Percentiles rank a stretch among this genome's conserved stretches.
phyloP scores from a whole-genome alignment of 2,329 filamentous ascomycete genomes.

The Colletotrichum brevisporum region DNA sequence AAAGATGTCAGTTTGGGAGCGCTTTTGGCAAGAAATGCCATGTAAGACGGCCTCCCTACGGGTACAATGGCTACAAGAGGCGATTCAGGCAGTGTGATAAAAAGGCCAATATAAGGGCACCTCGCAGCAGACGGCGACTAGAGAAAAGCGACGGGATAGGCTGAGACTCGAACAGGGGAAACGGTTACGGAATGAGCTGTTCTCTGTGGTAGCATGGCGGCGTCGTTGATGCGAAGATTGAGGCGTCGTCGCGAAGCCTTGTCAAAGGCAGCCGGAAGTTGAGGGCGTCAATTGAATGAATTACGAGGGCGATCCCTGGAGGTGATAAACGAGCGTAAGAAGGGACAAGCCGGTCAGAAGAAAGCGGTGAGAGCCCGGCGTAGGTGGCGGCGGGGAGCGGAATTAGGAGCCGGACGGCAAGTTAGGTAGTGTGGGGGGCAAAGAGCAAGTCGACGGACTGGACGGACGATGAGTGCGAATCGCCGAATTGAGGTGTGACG shows the following conservation, averaged over 20 bases:
- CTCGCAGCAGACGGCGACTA: constrained; percentile 19
- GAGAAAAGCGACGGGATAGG: constrained; percentile 16
- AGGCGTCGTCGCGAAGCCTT: constrained; percentile 15
- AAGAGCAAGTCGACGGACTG: not conserved
- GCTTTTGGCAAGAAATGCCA: not conserved
- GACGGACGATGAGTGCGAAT: constrained; percentile 16
- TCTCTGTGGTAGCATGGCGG: constrained; percentile 40
- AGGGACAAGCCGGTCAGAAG: constrained; percentile 35
- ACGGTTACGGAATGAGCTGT: constrained; percentile 7
- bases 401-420: constrained; percentile 14
- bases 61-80: constrained; percentile 30
- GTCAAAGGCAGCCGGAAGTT: constrained; percentile 16
- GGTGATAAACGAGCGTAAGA: constrained; percentile 38
- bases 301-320: constrained; percentile 38
- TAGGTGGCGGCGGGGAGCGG: constrained; percentile 23
- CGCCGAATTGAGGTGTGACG: constrained; percentile 22
- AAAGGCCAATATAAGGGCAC: constrained; percentile 2
- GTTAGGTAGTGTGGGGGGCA: constrained; percentile 3
- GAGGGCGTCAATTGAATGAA: constrained; percentile 16
- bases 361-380: constrained; percentile 34
- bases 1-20: not conserved
- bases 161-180: constrained; percentile 19
- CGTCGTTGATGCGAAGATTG: not conserved
- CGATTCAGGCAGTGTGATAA: not conserved
- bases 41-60: constrained; percentile 13